A percentile compares a stretch with the other conserved stretches of the same genome.
These are phyloP conservation scores for Ogataea saltuana DNA, from an alignment of 805 yeast genomes.

Conservation along the genomic window DNA sequence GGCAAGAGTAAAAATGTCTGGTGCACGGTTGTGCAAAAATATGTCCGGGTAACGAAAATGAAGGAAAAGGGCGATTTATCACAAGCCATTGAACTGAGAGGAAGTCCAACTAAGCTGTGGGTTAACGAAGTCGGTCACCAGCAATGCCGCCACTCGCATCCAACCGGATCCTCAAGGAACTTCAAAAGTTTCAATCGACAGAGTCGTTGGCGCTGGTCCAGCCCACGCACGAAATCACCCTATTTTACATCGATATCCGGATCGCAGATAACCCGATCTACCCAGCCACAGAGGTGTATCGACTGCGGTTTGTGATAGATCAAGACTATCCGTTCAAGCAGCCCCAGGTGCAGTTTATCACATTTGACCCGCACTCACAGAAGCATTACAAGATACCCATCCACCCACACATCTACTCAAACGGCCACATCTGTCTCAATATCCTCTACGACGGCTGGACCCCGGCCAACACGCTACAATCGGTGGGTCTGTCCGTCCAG, in stretches of 20 bases:
- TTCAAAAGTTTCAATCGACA: conserved; percentile 18
- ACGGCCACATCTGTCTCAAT: conserved; percentile 77
- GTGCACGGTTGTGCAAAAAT: no score
- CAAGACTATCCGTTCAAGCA: conserved; percentile 56
- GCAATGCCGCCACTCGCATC: conserved; percentile 18
- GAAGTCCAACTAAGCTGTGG: no score
- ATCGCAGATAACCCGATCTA: conserved; percentile 41
- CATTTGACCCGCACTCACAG: conserved; percentile 17
- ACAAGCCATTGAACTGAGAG: no score
- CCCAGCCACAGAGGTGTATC: conserved; percentile 36
- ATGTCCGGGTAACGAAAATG: no score
- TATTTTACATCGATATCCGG: conserved; percentile 40
- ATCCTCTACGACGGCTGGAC: conserved; percentile 68
- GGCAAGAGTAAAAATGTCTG: no score
- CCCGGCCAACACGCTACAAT: conserved; percentile 55
- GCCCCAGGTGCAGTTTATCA: conserved; percentile 58
- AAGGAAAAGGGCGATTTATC: no score
- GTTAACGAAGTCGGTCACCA: no score
- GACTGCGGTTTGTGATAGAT: conserved; percentile 45
- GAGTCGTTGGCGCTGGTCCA: conserved; percentile 17
- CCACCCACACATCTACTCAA: conserved; percentile 74
- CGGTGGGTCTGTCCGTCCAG: conserved; percentile 58
- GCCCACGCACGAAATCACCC: conserved; percentile 16
- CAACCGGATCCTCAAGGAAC: conserved; percentile 23
- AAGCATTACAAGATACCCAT: conserved; percentile 47